Base-by-base conservation (phyloP, 805 yeast species). In the Yamadazyma akitaensis region DNA sequence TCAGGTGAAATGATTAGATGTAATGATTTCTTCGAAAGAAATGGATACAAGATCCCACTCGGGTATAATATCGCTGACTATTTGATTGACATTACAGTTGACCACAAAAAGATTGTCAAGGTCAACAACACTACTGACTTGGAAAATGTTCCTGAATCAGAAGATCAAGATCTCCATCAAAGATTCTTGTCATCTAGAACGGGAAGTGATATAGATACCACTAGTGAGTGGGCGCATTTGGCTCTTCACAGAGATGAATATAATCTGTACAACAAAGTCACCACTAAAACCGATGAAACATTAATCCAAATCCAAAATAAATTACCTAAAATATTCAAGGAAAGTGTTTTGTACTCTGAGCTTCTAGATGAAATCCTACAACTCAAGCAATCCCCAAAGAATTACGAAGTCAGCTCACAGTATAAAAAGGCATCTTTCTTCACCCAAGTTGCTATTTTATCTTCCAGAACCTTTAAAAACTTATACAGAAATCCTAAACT, bases 31-130 rank as follows among this genome's bases (percentile, higher is more conserved):
- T 88, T 94, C 62, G 73, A 79, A 8, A 76, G 73, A 30, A 77
- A 81, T 56, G 97, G 97, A 0, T 88, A 81, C 64, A 67, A 72
- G 43, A 89, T 97, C 65, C 99, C 99, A 1, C 62, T 76, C 12
- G 96, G 96, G 33, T 92, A 88, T 63, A 94, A 94, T 59, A 80
- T 94, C 57, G 99, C 98, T 1, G 99, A 94, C 62, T 94, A 82
- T 59, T 70, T 92, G 62, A 87, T 94, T 51, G 99, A 94, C 61
- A 79, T 94, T 33, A 91, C 97, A 0, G 88, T 90, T 62, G 84
- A 81, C 42, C 76, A 73, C 46, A 67, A 68, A 35, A 69, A 62
- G 46, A 52, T 65, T 6, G 50, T 65, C n/a, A 51, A 61, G 38
- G 57, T 64, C 13, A 48, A 49, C 2, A 51, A 50, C 8, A 38